These are phyloP conservation scores for Podospora conica DNA, from an alignment of 495 filamentous ascomycete species.

Conservation along the genomic window DNA sequence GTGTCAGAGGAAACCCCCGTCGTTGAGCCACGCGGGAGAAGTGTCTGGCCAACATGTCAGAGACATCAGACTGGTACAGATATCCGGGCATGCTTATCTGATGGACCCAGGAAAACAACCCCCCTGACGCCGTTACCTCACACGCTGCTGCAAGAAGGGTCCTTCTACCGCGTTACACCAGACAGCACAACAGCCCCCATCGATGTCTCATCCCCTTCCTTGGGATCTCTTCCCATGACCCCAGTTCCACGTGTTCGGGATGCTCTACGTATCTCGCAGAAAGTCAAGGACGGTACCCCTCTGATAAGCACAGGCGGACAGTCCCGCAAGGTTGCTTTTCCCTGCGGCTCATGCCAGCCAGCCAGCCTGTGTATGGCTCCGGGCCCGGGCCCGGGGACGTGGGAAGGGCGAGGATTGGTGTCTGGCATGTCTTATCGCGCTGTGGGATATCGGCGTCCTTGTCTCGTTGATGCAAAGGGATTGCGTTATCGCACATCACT, in stretches of 20 bases:
- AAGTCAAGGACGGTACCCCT: not conserved
- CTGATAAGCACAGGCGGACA: not conserved
- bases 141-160: slow-evolving; percentile 1
- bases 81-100: not conserved
- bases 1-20: not conserved
- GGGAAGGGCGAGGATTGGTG: not conserved
- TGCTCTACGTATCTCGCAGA: not conserved
- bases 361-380: not conserved
- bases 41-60: not conserved
- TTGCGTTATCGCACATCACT: slow-evolving; percentile 14
- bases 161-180: not conserved
- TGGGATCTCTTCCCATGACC: not conserved
- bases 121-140: not conserved
- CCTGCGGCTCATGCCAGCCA: not conserved
- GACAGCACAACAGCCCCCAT: not conserved
- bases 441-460: not conserved
- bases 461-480: not conserved
- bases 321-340: not conserved
- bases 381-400: not conserved
- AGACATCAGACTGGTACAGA: not conserved
- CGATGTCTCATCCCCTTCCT: not conserved
- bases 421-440: not conserved
- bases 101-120: not conserved
- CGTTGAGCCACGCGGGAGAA: not conserved
- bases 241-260: not conserved